Evolutionary conservation across 2,329 filamentous ascomycete species (phyloP), one percentile per base, ranked within the genome.

Genomic region (Ophiostoma quercus): DNA sequence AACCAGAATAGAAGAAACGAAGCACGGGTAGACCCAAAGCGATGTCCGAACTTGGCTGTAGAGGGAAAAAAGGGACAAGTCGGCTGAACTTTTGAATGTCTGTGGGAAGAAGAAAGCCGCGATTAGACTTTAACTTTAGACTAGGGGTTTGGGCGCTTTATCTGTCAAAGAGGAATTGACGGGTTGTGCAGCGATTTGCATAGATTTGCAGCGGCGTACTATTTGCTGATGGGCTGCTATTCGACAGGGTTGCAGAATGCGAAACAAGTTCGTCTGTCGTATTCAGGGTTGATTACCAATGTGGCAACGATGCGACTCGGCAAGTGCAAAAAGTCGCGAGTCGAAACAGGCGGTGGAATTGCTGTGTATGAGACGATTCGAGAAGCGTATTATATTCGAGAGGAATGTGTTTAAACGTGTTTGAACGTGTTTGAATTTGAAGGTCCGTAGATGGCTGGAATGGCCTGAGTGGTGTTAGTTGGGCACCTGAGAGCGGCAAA

Each of bases 241-340:
- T 62, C 25, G 57, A 32, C 57, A 62, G 57, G 57, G 57, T 62
- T 62, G 57, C 57, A 57, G 22, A 29, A 32, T 62, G 57, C 25
- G 51, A 57, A 57, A 57, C 51, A 57, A 57, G 51, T 32, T 62
- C 25, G 57, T 32, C 25, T 62, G 57, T 62, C 57, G 57, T 62
- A 62, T 62, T 62, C 57, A 62, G 57, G 57, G 25, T 62, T 62
- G 57, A 62, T 62, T 62, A 62, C 57, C 57, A 62, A 62, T 62
- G 57, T 34, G 57, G 25, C 57, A 62, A 62, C 22, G 57, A 62
- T 62, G 57, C 57, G 25, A 62, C 57, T 62, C 57, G 57, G 12
- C 25, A 57, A 57, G 51, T 57, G 51, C 67, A 68, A 16, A 41
- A 41, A 19, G 62, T 14, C 41, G 41, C 12, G 22, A n/a, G 19